These are phyloP conservation scores for Clausena lansium DNA, from an alignment of 345 rosid genomes.

Conservation along the genomic window DNA sequence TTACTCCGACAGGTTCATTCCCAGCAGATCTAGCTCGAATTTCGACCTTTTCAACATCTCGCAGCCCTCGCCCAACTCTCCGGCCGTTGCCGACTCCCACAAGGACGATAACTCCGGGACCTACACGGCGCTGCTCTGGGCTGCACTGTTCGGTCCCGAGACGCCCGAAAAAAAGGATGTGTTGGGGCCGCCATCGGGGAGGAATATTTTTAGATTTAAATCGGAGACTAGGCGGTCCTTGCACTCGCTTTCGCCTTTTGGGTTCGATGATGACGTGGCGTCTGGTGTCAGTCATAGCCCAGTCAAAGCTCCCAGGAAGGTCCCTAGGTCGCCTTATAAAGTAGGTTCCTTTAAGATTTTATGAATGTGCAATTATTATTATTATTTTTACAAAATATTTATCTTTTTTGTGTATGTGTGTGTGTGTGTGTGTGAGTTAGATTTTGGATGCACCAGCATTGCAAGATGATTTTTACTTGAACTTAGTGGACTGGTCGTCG, in stretches of 20 bases:
- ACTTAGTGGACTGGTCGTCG: slow-evolving; percentile 97
- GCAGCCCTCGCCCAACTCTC: slow-evolving; percentile 32
- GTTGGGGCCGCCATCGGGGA: slow-evolving; percentile 29
- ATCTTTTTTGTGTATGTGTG: background rate
- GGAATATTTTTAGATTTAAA: slow-evolving; percentile 86
- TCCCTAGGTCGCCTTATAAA: slow-evolving; percentile 86
- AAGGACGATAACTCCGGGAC: slow-evolving; percentile 73
- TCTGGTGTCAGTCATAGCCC: slow-evolving; percentile 66
- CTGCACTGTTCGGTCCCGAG: slow-evolving; percentile 76
- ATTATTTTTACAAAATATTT: background rate
- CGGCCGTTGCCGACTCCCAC: slow-evolving; percentile 31
- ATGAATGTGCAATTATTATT: background rate
- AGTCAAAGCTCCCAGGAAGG: slow-evolving; percentile 83
- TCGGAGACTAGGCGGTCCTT: slow-evolving; percentile 72
- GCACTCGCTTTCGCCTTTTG: slow-evolving; percentile 65
- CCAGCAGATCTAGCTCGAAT: slow-evolving; percentile 92
- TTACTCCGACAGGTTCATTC: slow-evolving; percentile 92
- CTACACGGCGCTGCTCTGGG: slow-evolving; percentile 59
- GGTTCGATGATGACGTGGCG: slow-evolving; percentile 46
- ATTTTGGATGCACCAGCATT: slow-evolving; percentile 97
- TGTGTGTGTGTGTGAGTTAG: slow-evolving; percentile 33
- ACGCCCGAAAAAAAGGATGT: slow-evolving; percentile 73
- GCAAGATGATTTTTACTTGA: slow-evolving; percentile 99
- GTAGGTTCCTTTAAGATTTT: slow-evolving; percentile 30
- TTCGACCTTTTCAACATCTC: slow-evolving; percentile 74